These are phyloP conservation scores for Akanthomyces lecanii DNA, from an alignment of 2,329 filamentous ascomycete genomes.

Conservation along the genomic window DNA sequence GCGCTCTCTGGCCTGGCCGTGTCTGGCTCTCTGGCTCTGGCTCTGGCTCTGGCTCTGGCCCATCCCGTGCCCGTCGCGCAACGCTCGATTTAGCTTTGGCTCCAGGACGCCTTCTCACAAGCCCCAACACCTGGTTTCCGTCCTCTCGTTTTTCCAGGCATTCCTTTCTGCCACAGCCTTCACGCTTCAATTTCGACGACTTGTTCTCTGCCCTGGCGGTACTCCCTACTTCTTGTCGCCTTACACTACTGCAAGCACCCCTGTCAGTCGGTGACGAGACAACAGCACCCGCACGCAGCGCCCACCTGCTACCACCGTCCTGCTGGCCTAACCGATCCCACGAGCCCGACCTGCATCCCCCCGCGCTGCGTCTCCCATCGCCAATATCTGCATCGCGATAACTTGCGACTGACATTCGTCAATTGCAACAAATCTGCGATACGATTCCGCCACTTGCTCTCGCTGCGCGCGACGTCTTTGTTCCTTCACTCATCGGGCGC, in stretches of 20 bases:
- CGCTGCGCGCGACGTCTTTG: background rate
- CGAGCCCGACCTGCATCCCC: conserved; percentile 7
- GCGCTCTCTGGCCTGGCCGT: background rate
- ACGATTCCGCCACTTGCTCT: background rate
- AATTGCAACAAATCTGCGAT: background rate
- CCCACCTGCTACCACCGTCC: background rate
- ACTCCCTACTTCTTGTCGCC: background rate
- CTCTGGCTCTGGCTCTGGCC: background rate
- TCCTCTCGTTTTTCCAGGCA: background rate
- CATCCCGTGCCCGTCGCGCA: conserved; percentile 3
- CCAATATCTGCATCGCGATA: background rate
- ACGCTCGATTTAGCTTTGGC: background rate
- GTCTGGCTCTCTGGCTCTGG: background rate
- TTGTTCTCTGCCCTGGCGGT: background rate
- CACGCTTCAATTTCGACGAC: background rate
- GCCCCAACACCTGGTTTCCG: background rate
- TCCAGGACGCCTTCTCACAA: background rate
- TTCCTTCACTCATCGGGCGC: background rate
- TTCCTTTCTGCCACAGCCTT: background rate
- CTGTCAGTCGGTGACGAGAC: conserved; percentile 13
- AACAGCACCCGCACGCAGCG: background rate
- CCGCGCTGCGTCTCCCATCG: background rate
- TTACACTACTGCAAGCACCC: background rate
- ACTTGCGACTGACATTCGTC: background rate
- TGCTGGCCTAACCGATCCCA: conserved; percentile 4